Evolutionary conservation across 768 basidiomycete genomes (phyloP), one percentile per base, ranked within the genome.

Genomic region (Collybiopsis luxurians): DNA sequence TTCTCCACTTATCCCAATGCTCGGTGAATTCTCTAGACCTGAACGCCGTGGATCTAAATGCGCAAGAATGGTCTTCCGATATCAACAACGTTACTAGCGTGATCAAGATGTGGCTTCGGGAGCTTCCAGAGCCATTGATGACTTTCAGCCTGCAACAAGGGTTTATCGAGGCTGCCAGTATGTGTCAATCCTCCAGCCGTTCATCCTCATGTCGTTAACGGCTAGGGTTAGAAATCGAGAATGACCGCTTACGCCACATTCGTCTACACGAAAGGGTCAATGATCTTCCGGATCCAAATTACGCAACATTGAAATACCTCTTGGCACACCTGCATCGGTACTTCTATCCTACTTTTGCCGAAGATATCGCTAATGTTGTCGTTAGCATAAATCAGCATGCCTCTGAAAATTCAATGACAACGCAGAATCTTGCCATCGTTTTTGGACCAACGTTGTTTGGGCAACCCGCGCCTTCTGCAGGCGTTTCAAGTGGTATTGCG

Each of bases 391-490:
- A 82, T 43, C 80, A 87, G 63, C 82, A 85, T 62, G 86, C 93
- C 59, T 69, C 80, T 11, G 80, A 85, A 43, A 98, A 98, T 70
- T 86, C 90, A 36, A 98, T 98, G 96, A 86, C 90, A 4, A 85
- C 90, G 60, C 89, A 90, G 62, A 98, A 98, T 71, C 75, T 99
- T 26, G 87, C 93, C 4, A 97, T 98, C 64, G 93, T 99, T 19
- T 98, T 99, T 71, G 97, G 97, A 3, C 97, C 95, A n/a, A 98
- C 96, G 4, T 75, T 99, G 21, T 90, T 98, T 64, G 88, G 94
- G n/a, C 82, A 83, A 40, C 81, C 85, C 3, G 73, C 75, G 23
- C 56, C 64, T 17, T 58, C 34, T 59, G 61, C 53, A 71, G 74
- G 36, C 72, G 78, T 56, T 80, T 76, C 11, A 76, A 81, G 79